Percentiles rank a stretch among this genome's conserved stretches.
These are phyloP conservation scores for Tubosaeta sp. DNA, from an alignment of 768 basidiomycete species.

Conservation along the genomic window DNA sequence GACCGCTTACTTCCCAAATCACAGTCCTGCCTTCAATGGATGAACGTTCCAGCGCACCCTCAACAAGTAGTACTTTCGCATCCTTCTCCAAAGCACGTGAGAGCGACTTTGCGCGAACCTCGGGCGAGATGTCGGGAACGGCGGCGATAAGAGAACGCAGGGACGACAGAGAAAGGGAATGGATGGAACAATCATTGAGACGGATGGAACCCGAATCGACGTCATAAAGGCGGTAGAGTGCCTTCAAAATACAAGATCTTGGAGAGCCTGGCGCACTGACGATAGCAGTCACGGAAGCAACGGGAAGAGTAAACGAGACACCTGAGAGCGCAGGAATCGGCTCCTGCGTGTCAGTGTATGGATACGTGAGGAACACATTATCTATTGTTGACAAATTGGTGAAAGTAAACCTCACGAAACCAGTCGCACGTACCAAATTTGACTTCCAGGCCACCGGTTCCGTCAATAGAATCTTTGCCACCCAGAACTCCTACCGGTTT, in stretches of 20 bases:
- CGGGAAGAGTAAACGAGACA: slow-evolving; percentile 85
- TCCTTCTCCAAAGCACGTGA: slow-evolving; percentile 23
- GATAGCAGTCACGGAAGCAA: slow-evolving; percentile 82
- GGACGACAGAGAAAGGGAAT: slow-evolving; percentile 78
- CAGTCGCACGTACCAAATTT: slow-evolving; percentile 65
- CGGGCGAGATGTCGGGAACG: slow-evolving; percentile 72
- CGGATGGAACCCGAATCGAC: slow-evolving; percentile 73
- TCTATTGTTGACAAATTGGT: slow-evolving; percentile 38
- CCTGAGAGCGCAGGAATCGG: slow-evolving; percentile 57
- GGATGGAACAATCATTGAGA: slow-evolving; percentile 85
- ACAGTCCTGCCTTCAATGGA: slow-evolving; percentile 19
- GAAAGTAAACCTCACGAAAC: too few relatives aligned
- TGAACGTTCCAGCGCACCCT: slow-evolving; percentile 21
- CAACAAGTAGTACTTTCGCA: slow-evolving; percentile 24
- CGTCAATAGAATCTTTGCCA: slow-evolving; percentile 68
- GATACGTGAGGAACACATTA: slow-evolving; percentile 83
- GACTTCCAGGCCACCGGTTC: slow-evolving; percentile 71
- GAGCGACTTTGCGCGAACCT: slow-evolving; percentile 19
- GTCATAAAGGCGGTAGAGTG: slow-evolving; percentile 92
- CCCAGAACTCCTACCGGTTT: slow-evolving; percentile 85
- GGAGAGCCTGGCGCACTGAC: slow-evolving; percentile 82
- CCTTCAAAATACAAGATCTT: slow-evolving; percentile 80
- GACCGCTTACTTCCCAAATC: slow-evolving; percentile 22
- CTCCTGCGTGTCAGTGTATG: slow-evolving; percentile 49
- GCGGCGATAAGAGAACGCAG: slow-evolving; percentile 82